Evolutionary conservation across 495 filamentous ascomycete species (phyloP), one percentile per base, ranked within the genome.

Genomic region (Thermothielavioides terrestris): DNA sequence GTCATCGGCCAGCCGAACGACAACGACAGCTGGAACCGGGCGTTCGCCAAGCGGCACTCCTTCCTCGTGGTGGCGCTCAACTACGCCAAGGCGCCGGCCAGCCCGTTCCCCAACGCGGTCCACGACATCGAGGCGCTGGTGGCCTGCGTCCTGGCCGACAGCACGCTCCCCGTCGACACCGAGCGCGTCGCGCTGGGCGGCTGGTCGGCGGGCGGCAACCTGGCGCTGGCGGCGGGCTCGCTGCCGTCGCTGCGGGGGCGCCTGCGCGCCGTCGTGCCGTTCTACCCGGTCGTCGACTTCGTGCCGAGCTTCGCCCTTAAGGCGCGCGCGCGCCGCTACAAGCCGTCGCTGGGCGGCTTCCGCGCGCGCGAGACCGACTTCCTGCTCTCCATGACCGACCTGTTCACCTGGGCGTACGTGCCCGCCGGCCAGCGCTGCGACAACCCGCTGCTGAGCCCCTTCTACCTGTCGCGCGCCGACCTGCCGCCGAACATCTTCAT

Each of bases 401-500:
- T 58, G 0, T 69, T 70, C 54, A 27, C 55, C 20, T 72, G 66
- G 69, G 51, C 53, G 2, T 72, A 70, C 25, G 45, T 72, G 2
- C 23, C 25, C 0, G 42, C 55, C 0, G 64, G 66, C 0, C 21
- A 44, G 17, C 31, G 53, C 10, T 31, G 50, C n/a, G 42, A 40
- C 2, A 53, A 71, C 12, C 56, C 66, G 25, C 42, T 65, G 20
- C 44, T 73, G 10, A 66, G 61, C 10, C 63, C 70, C 0, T 28
- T 49, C 30, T 67, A 64, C 32, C 62, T 61, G 0, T 30, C 36
- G 18, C 50, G 57, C 6, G 58, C 65, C 5, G n/a, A 39, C 6
- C 49, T 70, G 1, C 68, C 68, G 3, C 42, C 43, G 31, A 57
- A 60, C 28, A 55, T 72, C 0, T 68, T 79, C 64, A 51, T 81